phyloP scores from a whole-genome alignment of 1,139 yeast genomes.

The Tardiomyces digboiensis region DNA sequence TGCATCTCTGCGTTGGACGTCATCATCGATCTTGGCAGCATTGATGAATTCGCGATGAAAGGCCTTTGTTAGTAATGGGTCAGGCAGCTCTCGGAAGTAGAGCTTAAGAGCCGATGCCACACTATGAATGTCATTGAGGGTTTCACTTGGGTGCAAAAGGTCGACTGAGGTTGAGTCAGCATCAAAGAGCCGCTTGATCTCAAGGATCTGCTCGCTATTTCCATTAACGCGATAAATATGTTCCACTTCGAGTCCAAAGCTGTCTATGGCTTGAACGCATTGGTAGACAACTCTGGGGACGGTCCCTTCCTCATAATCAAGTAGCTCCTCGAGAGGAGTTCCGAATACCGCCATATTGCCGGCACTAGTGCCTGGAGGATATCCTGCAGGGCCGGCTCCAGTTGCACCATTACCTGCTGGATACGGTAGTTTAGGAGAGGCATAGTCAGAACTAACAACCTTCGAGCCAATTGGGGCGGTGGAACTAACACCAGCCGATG shows the following conservation, averaged over 20 bases:
- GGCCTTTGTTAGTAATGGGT: constrained; percentile 59
- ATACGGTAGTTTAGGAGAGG: neutral
- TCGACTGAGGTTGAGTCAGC: constrained; percentile 62
- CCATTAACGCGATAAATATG: constrained; percentile 89
- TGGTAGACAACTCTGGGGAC: constrained; percentile 88
- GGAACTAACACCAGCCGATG: neutral
- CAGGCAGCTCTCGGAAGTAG: constrained; percentile 74
- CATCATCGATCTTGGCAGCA: constrained; percentile 62
- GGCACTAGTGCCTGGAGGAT: constrained; percentile 12
- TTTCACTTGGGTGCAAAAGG: constrained; percentile 40
- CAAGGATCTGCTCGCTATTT: constrained; percentile 62
- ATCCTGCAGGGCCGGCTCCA: constrained; percentile 1
- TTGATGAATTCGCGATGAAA: constrained; percentile 71
- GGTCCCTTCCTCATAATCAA: constrained; percentile 78
- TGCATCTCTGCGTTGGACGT: constrained; percentile 51
- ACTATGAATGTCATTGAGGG: constrained; percentile 37
- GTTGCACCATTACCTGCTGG: neutral
- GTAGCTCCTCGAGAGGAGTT: constrained; percentile 61
- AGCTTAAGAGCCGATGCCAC: constrained; percentile 71
- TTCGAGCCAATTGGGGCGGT: neutral
- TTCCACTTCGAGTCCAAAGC: constrained; percentile 73
- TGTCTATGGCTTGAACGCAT: constrained; percentile 81
- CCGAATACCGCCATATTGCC: constrained; percentile 52
- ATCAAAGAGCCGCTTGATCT: constrained; percentile 65
- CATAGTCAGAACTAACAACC: neutral